These are phyloP conservation scores for Pleurotus ostreatus DNA, from an alignment of 768 basidiomycete genomes.

Conservation along the genomic window DNA sequence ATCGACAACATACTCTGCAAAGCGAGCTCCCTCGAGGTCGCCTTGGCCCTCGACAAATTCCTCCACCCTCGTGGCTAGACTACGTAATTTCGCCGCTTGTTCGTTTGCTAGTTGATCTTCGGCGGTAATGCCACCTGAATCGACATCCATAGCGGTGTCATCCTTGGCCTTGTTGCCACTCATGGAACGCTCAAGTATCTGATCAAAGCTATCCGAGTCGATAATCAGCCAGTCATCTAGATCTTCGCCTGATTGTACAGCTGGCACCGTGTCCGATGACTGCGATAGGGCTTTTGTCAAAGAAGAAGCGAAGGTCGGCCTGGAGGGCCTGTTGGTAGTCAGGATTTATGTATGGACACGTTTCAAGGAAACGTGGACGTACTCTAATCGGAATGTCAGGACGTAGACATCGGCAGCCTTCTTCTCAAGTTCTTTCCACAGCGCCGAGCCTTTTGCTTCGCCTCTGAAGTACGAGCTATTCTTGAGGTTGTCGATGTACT, in stretches of 20 bases:
- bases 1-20: slow-evolving; percentile 65
- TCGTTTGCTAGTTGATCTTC: slow-evolving; percentile 55
- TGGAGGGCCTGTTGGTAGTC: slow-evolving; percentile 11
- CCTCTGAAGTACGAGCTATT: slow-evolving; percentile 72
- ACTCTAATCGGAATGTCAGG: slow-evolving; percentile 63
- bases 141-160: slow-evolving; percentile 48
- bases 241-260: slow-evolving; percentile 50
- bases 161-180: slow-evolving; percentile 17
- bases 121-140: slow-evolving; percentile 25
- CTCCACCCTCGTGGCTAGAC: slow-evolving; percentile 82
- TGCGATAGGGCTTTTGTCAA: slow-evolving; percentile 62
- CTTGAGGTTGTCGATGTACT: slow-evolving; percentile 65
- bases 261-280: slow-evolving; percentile 23
- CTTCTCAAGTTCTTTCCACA: slow-evolving; percentile 71
- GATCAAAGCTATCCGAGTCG: slow-evolving; percentile 71
- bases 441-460: slow-evolving; percentile 71
- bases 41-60: slow-evolving; percentile 90
- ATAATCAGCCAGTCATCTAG: slow-evolving; percentile 86
- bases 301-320: slow-evolving; percentile 72
- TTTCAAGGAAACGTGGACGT: slow-evolving; percentile 23
- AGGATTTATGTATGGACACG: no score
- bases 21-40: slow-evolving; percentile 81
- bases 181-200: slow-evolving; percentile 52
- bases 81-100: slow-evolving; percentile 67
- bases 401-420: slow-evolving; percentile 69